Evolutionary conservation across 2,329 filamentous ascomycete genomes (phyloP), one percentile per base, ranked within the genome.

Genomic region (Coniochaeta prunicola): DNA sequence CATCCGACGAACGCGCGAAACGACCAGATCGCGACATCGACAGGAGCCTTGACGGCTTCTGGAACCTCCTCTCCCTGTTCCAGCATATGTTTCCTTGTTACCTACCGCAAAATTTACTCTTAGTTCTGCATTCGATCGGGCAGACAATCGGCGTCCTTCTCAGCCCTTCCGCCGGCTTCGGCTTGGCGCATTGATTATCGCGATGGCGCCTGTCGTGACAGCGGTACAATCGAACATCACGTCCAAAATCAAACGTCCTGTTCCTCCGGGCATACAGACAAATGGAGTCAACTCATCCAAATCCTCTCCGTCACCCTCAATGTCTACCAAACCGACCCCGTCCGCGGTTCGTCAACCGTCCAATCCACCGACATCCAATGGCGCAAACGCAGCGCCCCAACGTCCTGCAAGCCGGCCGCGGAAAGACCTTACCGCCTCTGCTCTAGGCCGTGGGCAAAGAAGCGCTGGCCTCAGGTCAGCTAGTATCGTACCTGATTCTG

Each of bases 221-320:
- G 74, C 77, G 59, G 63, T 73, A 57, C 75, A 74, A 65, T 75
- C 76, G 21, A 72, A 74, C 68, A 74, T 71, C 65, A 67, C 73
- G 64, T 71, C 70, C 64, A 91, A 91, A 74, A 80, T 84, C 63
- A 91, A 91, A 74, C 86, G 87, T 36, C 86, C 85, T 61, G 77
- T 82, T 57, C 85, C 85, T 38, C 80, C 86, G 53, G 81, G 84
- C 50, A 83, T 88, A 59, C 86, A 88, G 70, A 82, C 84, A 61
- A 89, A 89, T 72, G 85, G 85, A 34, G 74, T 77, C 60, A 76
- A 77, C 63, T 73, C 83, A 26, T 80, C 82, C 1, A 80, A 82
- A 60, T 81, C 84, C 4, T 87, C 85, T 2, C 80, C 85, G 1
- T 83, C 82, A 4, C 81, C 82, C 5, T 82, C 77, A 64, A 73